Base-by-base conservation (phyloP, 768 basidiomycete species). In the Naematelia encephala region DNA sequence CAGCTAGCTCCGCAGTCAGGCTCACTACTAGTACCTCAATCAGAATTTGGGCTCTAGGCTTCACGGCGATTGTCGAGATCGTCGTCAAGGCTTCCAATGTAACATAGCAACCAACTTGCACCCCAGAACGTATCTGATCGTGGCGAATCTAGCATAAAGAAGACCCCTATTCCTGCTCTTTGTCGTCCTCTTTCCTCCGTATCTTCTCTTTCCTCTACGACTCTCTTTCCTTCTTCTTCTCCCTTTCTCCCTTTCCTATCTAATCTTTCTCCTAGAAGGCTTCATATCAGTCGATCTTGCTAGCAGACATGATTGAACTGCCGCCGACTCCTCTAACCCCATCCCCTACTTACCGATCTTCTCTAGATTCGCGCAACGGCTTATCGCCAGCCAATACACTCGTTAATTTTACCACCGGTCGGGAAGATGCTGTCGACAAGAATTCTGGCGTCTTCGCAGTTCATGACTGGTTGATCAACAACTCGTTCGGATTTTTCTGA, bases 381-480 rank as follows among this genome's bases (percentile, higher is more conserved):
- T 16, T 39, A 8, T 39, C 34, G 34, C 34, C 34, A 16, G 16
- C 34, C 34, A 39, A 39, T 39, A 39, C 34, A 39, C 34, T 39
- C 8, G 34, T 39, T 16, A 39, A 39, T 16, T 8, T 8, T 16
- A 8, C 16, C 16, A 16, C 34, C 8, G 16, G 34, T 39, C 34
- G 16, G 34, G 21, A 14, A 29, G 34, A 22, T 55, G 54, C 30
- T 19, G 50, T 25, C 4, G 26, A 51, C 50, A 21, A 10, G 21
- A 22, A 12, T 28, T 4, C 19, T 4, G 50, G 27, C 26, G 27
- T 51, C 19, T 51, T 51, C 34, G 29, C 22, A 21, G 34, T 57
- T 4, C 61, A 63, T 25, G 61, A 63, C 39, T 16, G 53, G 46
- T 56, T 64, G 27, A 46, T 43, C 19, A 29, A 16, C 13, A 26